phyloP scores from a whole-genome alignment of 768 basidiomycete genomes.

The Suillus sp. region DNA sequence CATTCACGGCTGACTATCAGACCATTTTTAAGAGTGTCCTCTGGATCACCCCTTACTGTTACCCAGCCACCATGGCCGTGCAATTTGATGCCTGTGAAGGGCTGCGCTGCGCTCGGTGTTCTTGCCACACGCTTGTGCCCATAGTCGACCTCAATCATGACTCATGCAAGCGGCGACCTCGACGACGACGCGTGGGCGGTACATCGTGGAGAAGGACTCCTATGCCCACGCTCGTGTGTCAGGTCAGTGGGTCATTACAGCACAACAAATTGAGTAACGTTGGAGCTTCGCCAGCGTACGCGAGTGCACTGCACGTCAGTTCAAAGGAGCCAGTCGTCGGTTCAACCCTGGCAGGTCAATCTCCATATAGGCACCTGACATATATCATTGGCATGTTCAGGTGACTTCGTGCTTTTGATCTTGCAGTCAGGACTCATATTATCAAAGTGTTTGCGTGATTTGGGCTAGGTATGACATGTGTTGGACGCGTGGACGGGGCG shows the following conservation, averaged over 20 bases:
- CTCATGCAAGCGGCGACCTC: constrained; percentile 87
- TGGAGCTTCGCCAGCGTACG: constrained; percentile 94
- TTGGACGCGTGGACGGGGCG: constrained; percentile 3
- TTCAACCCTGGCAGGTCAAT: neutral
- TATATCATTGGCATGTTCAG: neutral
- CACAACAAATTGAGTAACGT: constrained; percentile 16
- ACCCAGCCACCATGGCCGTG: constrained; percentile 84
- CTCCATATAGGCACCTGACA: neutral
- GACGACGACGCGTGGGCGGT: constrained; percentile 88
- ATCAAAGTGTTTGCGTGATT: too few relatives aligned
- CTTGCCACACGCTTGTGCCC: constrained; percentile 90
- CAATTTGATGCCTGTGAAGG: constrained; percentile 53
- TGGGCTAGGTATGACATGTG: neutral
- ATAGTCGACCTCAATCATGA: constrained; percentile 49
- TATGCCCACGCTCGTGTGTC: constrained; percentile 84
- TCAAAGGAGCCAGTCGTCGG: neutral
- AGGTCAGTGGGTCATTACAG: constrained; percentile 50
- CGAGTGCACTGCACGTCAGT: constrained; percentile 79
- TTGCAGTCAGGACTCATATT: constrained; percentile 91
- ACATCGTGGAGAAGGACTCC: constrained; percentile 69
- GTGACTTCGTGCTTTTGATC: neutral
- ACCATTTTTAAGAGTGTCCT: constrained; percentile 91
- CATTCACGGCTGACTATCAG: constrained; percentile 87
- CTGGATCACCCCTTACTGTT: constrained; percentile 88
- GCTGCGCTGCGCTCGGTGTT: constrained; percentile 31